phyloP scores from a whole-genome alignment of 495 filamentous ascomycete genomes.

The Margaritispora aquatica region DNA sequence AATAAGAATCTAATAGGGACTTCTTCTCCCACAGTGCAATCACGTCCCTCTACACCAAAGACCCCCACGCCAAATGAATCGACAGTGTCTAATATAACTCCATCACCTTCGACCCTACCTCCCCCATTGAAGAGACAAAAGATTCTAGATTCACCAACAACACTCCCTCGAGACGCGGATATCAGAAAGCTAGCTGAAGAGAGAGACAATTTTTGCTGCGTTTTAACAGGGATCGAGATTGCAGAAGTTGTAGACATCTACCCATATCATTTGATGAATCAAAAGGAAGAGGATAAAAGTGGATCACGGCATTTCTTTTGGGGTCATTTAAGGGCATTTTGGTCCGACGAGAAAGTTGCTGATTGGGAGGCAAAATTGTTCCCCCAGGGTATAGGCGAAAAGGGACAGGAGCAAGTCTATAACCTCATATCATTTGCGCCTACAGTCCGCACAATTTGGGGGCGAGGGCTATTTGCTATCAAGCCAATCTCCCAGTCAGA shows the following conservation, averaged over 20 bases:
- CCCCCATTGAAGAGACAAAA: constrained; percentile 12
- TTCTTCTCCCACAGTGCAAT: no score
- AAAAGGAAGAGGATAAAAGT: constrained; percentile 11
- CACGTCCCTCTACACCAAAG: constrained; percentile 2
- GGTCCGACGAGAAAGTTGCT: constrained; percentile 17
- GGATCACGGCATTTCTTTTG: constrained; percentile 14
- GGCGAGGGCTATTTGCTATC: constrained; percentile 16
- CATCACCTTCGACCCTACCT: constrained; percentile 6
- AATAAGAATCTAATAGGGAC: no score
- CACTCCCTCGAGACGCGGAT: constrained; percentile 4
- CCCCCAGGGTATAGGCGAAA: constrained; percentile 10
- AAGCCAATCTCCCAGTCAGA: constrained; percentile 16
- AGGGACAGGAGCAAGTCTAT: constrained; percentile 6
- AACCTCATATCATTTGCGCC: constrained; percentile 18
- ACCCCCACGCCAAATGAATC: constrained; percentile 3
- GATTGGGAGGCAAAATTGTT: constrained; percentile 19
- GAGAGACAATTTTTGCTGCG: constrained; percentile 17
- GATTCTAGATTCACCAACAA: constrained; percentile 4
- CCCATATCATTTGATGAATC: constrained; percentile 2
- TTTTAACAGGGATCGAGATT: constrained; percentile 2
- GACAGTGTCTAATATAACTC: constrained; percentile 1
- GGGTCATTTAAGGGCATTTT: constrained; percentile 9
- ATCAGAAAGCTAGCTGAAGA: neutral
- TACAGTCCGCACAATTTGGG: constrained; percentile 10
- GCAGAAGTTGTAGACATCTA: constrained; percentile 20